Conservation (phyloP, 176 grass and related monocot genomes). For the Eleusine indica region DNA sequence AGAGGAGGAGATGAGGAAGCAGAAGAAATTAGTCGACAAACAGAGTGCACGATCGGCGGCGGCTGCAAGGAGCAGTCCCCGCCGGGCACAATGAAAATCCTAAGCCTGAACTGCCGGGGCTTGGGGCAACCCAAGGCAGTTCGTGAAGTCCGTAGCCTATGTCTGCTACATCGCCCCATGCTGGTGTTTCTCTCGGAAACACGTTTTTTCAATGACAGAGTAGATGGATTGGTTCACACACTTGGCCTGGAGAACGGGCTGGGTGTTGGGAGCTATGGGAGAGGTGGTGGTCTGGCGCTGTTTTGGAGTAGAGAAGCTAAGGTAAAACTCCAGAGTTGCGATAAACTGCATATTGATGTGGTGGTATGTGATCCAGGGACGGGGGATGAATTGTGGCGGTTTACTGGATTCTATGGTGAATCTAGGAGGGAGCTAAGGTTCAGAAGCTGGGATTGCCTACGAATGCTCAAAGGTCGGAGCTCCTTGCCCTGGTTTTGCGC, state of each 20-base stretch:
- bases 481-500: background rate
- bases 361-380: accelerated
- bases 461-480: accelerated
- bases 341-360: background rate
- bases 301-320: background rate
- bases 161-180: background rate
- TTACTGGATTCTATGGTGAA: background rate
- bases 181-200: background rate
- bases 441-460: background rate
- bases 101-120: background rate
- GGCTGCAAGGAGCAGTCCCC: background rate
- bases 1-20: too few relatives aligned
- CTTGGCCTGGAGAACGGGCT: background rate
- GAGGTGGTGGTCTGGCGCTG: background rate
- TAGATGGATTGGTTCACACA: too few relatives aligned
- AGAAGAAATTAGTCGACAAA: too few relatives aligned
- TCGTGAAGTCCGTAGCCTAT: background rate
- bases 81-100: background rate
- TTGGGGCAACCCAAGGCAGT: background rate
- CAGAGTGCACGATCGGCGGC: background rate
- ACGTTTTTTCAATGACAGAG: background rate
- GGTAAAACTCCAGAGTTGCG: background rate
- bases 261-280: background rate
- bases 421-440: accelerated
- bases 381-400: background rate